Base-by-base conservation (phyloP, 305 asterid genomes). In the Ilex paraguariensis region DNA sequence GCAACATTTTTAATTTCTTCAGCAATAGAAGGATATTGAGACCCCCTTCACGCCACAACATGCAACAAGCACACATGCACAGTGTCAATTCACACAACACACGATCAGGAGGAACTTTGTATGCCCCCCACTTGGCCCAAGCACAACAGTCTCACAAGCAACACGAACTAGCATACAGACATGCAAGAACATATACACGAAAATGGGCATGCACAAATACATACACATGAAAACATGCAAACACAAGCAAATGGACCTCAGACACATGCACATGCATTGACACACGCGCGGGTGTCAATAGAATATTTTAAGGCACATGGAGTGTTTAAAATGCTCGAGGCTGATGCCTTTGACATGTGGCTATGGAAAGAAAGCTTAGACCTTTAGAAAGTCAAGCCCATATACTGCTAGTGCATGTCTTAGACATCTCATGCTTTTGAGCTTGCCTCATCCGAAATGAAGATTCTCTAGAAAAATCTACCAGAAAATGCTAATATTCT, bases 1-100 rank as follows among this genome's bases (percentile, higher is more conserved):
- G 97, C 97, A 82, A 90, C 84, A 87, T 85, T 81, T 85, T 74
- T 90, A 78, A 90, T 87, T 81, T 85, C 97, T 73, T 90, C 97
- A 62, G 97, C 94, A 82, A 90, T 83, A 83, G 90, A 85, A 77
- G 91, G 88, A 79, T 85, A 83, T 77, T 83, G 87, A 73, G 82
- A 85, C 69, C 95, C 97, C 73, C 97, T 90, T 87, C 90, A 87
- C 79, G 83, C 85, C 81, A 84, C 73, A 80, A 84, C 97, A 87
- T 87, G 92, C 88, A 83, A 90, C 97, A 90, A 83, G 88, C 95
- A 87, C 79, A 83, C 91, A 75, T 82, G 78, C 69, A 75, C 76
- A 69, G 74, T 63, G 91, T 87, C 94, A 87, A 85, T 83, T 73
- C 87, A 75, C 87, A 73, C 95, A 71, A 67, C 84, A 77, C 57